phyloP scores from a whole-genome alignment of 192 early-diverging fungal genomes.

The Coemansia sp. region DNA sequence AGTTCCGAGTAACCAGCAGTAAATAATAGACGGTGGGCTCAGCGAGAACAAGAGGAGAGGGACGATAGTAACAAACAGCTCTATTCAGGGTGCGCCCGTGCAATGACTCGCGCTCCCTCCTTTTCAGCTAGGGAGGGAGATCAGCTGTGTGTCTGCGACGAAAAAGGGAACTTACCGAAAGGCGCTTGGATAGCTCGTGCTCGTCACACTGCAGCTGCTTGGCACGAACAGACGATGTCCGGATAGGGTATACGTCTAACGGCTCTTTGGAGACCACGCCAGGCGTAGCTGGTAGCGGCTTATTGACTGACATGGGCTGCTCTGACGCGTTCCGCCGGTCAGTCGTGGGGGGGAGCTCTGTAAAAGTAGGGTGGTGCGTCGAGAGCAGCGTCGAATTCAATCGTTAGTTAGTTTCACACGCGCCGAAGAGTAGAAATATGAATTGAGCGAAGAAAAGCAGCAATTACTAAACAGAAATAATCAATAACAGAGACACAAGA shows the following conservation, averaged over 20 bases:
- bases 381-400: no score
- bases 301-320: slow-evolving; percentile 42
- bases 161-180: slow-evolving; percentile 41
- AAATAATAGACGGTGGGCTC: no score
- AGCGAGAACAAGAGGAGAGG: no score
- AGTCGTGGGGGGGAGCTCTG: not conserved
- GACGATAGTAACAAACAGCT: no score
- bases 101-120: no score
- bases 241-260: not conserved
- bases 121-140: no score
- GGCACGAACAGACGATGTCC: slow-evolving; percentile 17
- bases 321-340: not conserved
- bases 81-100: no score
- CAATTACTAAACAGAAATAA: no score
- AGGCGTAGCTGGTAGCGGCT: slow-evolving; percentile 37
- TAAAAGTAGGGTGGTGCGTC: no score
- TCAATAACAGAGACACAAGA: no score
- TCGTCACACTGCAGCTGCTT: slow-evolving; percentile 8
- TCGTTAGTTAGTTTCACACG: no score
- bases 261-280: slow-evolving; percentile 9
- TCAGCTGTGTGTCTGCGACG: not conserved
- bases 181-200: slow-evolving; percentile 23
- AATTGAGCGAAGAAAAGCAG: not conserved
- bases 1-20: not conserved
- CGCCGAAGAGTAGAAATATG: not conserved